phyloP scores from a whole-genome alignment of 2,329 filamentous ascomycete genomes.

The Venturia effusa region DNA sequence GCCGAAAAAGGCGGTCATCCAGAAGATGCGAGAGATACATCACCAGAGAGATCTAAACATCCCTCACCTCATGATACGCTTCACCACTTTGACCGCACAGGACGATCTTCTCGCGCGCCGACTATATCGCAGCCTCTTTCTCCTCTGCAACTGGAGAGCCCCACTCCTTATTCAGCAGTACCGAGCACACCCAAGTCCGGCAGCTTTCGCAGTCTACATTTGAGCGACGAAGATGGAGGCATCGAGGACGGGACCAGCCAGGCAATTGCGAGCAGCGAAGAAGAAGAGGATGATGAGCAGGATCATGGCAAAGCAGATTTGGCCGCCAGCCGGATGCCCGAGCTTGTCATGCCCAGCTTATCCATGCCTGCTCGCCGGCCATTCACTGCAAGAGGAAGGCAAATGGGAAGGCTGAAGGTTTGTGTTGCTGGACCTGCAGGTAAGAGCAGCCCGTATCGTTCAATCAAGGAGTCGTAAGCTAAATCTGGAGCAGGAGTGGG shows the following conservation, averaged over 20 bases:
- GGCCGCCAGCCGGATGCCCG: constrained; percentile 39
- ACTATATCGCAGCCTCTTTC: constrained; percentile 31
- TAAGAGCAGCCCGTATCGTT: constrained; percentile 23
- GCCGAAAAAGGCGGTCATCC: constrained; percentile 18
- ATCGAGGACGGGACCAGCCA: constrained; percentile 45
- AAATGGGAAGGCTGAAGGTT: constrained; percentile 79
- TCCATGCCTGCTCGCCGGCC: constrained; percentile 79
- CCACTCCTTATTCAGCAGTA: constrained; percentile 37
- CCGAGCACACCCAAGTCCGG: constrained; percentile 50
- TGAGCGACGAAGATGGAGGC: constrained; percentile 46
- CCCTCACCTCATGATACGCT: not conserved
- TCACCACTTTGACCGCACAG: not conserved
- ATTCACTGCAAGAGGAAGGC: constrained; percentile 79
- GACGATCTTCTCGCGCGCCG: constrained; percentile 6
- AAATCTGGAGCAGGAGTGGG: constrained; percentile 51
- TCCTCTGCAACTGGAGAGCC: constrained; percentile 34
- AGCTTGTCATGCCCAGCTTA: constrained; percentile 97
- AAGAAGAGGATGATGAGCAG: constrained; percentile 40
- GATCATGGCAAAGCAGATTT: constrained; percentile 28
- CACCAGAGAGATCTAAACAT: not conserved
- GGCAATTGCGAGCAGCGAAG: constrained; percentile 36
- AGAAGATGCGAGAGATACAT: constrained; percentile 13
- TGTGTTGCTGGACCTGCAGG: constrained; percentile 71
- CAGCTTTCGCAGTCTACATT: constrained; percentile 46
- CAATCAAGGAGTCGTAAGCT: not conserved